Conservation (phyloP, 768 basidiomycete species). For the Psilocybe sp. region DNA sequence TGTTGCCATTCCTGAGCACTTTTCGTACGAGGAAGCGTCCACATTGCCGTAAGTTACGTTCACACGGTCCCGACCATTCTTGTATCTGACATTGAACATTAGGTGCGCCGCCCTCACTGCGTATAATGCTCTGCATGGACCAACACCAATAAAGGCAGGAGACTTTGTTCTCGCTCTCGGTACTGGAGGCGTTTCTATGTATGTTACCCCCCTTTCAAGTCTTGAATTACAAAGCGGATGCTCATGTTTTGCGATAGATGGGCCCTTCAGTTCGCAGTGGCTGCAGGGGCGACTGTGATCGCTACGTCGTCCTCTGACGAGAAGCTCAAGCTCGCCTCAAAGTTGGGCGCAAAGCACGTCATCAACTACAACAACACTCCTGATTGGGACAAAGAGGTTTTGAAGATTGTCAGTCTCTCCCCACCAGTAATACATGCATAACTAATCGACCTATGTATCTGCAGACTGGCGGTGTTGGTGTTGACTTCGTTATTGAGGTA, state of each 20-base stretch:
- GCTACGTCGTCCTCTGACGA: constrained; percentile 65
- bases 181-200: constrained; percentile 61
- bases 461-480: constrained; percentile 36
- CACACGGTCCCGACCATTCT: background rate
- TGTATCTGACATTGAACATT: background rate
- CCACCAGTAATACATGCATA: background rate
- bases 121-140: constrained; percentile 56
- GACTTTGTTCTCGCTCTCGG: constrained; percentile 57
- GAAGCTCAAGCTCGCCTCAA: constrained; percentile 51
- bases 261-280: constrained; percentile 58
- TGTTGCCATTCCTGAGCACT: constrained; percentile 51
- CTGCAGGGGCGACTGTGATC: constrained; percentile 62
- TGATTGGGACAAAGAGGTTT: constrained; percentile 55
- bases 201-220: constrained; percentile 6
- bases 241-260: constrained; percentile 30
- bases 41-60: constrained; percentile 48
- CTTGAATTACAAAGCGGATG: background rate
- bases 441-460: background rate
- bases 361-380: constrained; percentile 63
- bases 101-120: constrained; percentile 62
- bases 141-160: constrained; percentile 50
- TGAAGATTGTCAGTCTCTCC: constrained; percentile 34
- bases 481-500: constrained; percentile 39
- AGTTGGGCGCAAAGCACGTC: constrained; percentile 50
- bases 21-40: constrained; percentile 63